These are phyloP conservation scores for Phytophthora macrochlamydospora DNA, from an alignment of 352 stramenopile genomes.

Conservation along the genomic window DNA sequence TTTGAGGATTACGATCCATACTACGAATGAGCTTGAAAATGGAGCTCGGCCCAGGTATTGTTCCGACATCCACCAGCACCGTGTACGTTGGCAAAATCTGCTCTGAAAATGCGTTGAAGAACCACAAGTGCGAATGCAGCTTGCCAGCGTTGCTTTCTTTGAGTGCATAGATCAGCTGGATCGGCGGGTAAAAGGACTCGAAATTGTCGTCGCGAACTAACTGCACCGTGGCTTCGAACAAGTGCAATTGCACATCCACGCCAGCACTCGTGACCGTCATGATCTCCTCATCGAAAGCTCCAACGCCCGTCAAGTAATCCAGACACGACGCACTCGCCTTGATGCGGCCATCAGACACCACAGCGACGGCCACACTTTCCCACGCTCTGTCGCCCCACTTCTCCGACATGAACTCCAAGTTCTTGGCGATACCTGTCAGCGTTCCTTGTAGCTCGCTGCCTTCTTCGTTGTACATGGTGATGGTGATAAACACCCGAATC, in stretches of 20 bases:
- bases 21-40: constrained; percentile 49
- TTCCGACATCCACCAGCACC: constrained; percentile 54
- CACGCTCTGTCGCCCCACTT: constrained; percentile 45
- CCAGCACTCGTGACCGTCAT: constrained; percentile 52
- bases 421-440: constrained; percentile 43
- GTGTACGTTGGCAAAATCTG: constrained; percentile 59
- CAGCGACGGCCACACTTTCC: constrained; percentile 42
- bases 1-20: constrained; percentile 59
- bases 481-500: constrained; percentile 54
- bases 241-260: constrained; percentile 48
- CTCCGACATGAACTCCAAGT: constrained; percentile 47
- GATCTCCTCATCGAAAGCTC: constrained; percentile 59
- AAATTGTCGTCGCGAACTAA: constrained; percentile 46
- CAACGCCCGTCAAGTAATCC: constrained; percentile 42
- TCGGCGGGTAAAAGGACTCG: constrained; percentile 48
- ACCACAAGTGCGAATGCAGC: constrained; percentile 62
- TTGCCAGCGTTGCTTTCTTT: constrained; percentile 61
- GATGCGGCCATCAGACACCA: constrained; percentile 52
- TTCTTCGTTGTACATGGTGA: constrained; percentile 65
- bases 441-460: constrained; percentile 44
- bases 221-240: constrained; percentile 56
- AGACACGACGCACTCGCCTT: constrained; percentile 46
- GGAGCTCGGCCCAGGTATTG: constrained; percentile 40
- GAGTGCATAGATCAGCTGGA: constrained; percentile 57
- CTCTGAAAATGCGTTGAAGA: constrained; percentile 65